A percentile compares a stretch with the other conserved stretches of the same genome.
phyloP scores from a whole-genome alignment of 73 alveolate genomes.

The Paramecium pentaurelia region DNA sequence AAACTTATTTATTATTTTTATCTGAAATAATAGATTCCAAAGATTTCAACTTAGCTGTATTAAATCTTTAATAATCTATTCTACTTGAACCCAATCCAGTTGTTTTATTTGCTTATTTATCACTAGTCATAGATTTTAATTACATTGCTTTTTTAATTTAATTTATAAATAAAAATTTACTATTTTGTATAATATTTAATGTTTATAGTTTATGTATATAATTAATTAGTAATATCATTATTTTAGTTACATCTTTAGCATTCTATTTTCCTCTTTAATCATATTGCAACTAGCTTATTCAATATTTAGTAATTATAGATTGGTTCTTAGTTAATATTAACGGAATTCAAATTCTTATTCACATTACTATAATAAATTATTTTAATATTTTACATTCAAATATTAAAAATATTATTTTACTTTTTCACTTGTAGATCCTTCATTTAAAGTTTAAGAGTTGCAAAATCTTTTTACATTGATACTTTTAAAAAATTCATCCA shows the following conservation, averaged over 20 bases:
- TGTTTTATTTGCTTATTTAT: background rate
- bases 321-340: background rate
- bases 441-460: background rate
- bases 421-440: background rate
- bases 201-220: background rate
- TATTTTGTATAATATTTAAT: background rate
- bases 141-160: background rate
- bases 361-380: background rate
- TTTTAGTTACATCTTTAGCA: slow-evolving; percentile 3
- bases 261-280: slow-evolving; percentile 48
- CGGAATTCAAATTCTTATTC: slow-evolving; percentile 5
- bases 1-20: background rate
- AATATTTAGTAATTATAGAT: background rate
- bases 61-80: background rate
- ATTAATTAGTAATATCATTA: background rate
- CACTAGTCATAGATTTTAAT: background rate
- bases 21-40: background rate
- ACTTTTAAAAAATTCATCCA: background rate
- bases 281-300: slow-evolving; percentile 20
- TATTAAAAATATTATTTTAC: background rate
- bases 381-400: background rate
- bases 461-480: background rate
- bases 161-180: background rate
- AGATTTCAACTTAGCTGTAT: slow-evolving; percentile 23
- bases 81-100: slow-evolving; percentile 39